Conservation (phyloP, 108 stramenopile genomes). For the Stephanodiscus minutulus region DNA sequence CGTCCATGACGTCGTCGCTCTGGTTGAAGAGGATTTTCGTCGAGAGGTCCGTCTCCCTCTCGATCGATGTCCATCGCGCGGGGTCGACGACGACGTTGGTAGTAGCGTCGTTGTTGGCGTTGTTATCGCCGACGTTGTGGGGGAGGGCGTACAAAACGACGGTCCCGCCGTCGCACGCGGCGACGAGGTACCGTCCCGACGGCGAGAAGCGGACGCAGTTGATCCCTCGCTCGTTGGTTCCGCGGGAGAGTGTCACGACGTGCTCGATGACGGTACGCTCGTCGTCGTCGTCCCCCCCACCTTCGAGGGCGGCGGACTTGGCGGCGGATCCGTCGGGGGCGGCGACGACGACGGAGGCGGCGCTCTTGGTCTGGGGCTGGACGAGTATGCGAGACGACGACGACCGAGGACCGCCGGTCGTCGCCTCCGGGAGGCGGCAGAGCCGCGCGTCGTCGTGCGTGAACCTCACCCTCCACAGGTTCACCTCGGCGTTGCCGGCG, state of each 20-base stretch:
- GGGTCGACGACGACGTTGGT: slow-evolving; percentile 46
- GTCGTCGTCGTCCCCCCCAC: slow-evolving; percentile 4
- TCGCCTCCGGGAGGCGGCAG: background rate
- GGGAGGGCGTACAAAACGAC: slow-evolving; percentile 73
- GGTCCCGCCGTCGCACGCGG: slow-evolving; percentile 85
- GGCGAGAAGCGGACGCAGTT: slow-evolving; percentile 81
- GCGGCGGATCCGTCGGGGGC: background rate
- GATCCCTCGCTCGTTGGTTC: slow-evolving; percentile 61
- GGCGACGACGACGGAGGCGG: slow-evolving; percentile 4
- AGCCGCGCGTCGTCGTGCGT: slow-evolving; percentile 7
- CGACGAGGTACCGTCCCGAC: slow-evolving; percentile 82
- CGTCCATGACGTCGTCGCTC: slow-evolving; percentile 75
- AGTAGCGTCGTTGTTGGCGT: slow-evolving; percentile 27
- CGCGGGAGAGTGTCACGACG: slow-evolving; percentile 61
- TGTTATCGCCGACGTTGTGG: background rate
- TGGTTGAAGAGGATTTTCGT: slow-evolving; percentile 60
- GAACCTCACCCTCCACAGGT: slow-evolving; percentile 68
- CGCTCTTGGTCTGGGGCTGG: slow-evolving; percentile 21
- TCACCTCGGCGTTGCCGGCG: slow-evolving; percentile 87
- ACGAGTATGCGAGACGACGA: slow-evolving; percentile 12
- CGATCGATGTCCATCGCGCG: slow-evolving; percentile 44
- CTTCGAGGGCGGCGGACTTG: slow-evolving; percentile 2
- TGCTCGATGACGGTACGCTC: slow-evolving; percentile 58
- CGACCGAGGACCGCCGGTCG: background rate
- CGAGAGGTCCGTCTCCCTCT: slow-evolving; percentile 63